These are phyloP conservation scores for Arabidopsis suecica DNA, from an alignment of 345 rosid genomes.

Conservation along the genomic window DNA sequence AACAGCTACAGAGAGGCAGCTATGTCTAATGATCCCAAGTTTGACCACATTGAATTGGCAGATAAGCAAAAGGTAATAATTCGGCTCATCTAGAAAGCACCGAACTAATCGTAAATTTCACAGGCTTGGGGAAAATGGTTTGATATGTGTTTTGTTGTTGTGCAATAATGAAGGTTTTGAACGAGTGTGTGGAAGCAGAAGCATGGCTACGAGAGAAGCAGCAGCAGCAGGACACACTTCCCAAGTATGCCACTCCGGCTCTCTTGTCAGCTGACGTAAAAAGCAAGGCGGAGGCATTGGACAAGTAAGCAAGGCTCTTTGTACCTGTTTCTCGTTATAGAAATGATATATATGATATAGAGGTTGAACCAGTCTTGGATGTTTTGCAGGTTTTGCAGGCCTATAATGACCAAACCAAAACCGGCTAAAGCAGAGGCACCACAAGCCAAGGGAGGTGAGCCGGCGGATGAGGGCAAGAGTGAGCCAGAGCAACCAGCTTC, in stretches of 20 bases:
- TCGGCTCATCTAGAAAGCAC: not conserved
- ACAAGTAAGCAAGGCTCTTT: slow-evolving; percentile 57
- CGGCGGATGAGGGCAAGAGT: slow-evolving; percentile 42
- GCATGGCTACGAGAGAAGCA: slow-evolving; percentile 84
- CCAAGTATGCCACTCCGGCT: slow-evolving; percentile 69
- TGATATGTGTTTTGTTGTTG: slow-evolving; percentile 5
- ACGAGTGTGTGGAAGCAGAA: slow-evolving; percentile 87
- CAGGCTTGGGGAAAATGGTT: slow-evolving; percentile 5
- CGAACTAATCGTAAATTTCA: not conserved
- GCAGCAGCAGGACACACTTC: slow-evolving; percentile 87
- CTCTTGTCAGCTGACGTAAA: slow-evolving; percentile 78
- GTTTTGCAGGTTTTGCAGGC: slow-evolving; percentile 70
- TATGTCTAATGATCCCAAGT: slow-evolving; percentile 74
- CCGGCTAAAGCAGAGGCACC: slow-evolving; percentile 80
- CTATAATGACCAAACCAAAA: slow-evolving; percentile 88
- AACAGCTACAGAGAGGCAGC: slow-evolving; percentile 95
- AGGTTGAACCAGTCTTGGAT: slow-evolving; percentile 12
- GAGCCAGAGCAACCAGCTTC: slow-evolving; percentile 59
- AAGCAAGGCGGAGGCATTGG: slow-evolving; percentile 81
- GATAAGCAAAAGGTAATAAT: slow-evolving; percentile 83
- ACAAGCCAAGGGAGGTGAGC: slow-evolving; percentile 47
- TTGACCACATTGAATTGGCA: slow-evolving; percentile 87
- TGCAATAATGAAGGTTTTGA: slow-evolving; percentile 60
- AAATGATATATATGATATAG: not conserved
- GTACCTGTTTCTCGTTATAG: not conserved